Conservation (phyloP, 1,284 basidiomycete genomes). For the Malassezia sp. region DNA sequence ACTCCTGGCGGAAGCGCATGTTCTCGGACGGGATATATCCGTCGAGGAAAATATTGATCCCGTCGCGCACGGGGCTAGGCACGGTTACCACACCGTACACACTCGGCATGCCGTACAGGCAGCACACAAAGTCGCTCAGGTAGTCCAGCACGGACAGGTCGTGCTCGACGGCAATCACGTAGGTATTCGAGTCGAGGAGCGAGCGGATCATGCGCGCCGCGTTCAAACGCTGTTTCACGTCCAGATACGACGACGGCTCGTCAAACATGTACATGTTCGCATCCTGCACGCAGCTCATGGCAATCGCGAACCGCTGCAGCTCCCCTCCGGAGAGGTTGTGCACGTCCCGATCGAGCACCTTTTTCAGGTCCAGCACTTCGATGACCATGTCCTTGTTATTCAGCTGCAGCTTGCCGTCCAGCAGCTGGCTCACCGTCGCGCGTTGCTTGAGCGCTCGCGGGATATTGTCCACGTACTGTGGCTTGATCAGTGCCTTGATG, state of each 20-base stretch:
- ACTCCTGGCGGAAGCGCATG: constrained; percentile 46
- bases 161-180: constrained; percentile 47
- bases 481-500: constrained; percentile 47
- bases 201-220: constrained; percentile 43
- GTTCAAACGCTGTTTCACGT: constrained; percentile 47
- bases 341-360: constrained; percentile 42
- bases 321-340: constrained; percentile 45
- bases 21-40: constrained; percentile 46
- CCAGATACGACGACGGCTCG: constrained; percentile 46
- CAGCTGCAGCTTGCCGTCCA: constrained; percentile 41
- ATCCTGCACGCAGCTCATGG: constrained; percentile 44
- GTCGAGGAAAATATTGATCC: constrained; percentile 47
- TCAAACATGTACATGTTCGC: constrained; percentile 48
- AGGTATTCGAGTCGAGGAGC: constrained; percentile 41
- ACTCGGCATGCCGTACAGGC: constrained; percentile 44
- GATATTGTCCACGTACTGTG: constrained; percentile 47
- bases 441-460: constrained; percentile 42
- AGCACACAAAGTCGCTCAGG: constrained; percentile 46
- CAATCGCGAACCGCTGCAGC: constrained; percentile 46
- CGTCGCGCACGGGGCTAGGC: constrained; percentile 43
- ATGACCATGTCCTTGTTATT: constrained; percentile 41
- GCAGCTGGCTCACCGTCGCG: constrained; percentile 36
- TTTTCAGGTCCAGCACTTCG: constrained; percentile 36
- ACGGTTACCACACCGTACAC: constrained; percentile 46
- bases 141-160: constrained; percentile 46